Evolutionary conservation across 176 grass and related monocot genomes (phyloP), one percentile per base, ranked within the genome.

Genomic region (Luzula sylvatica): DNA sequence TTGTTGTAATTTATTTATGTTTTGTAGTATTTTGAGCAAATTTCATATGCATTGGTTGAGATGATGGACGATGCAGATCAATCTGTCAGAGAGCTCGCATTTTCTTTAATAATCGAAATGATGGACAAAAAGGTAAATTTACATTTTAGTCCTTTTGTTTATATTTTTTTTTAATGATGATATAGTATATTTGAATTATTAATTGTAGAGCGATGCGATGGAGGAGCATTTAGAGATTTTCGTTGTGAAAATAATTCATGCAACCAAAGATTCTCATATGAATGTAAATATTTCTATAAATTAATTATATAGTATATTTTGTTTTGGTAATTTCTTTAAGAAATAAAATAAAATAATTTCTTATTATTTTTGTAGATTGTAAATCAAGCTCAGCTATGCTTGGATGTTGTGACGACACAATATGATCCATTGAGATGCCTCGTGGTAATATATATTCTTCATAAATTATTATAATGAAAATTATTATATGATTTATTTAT

Each of bases 371-470:
- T 95, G 23, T 82, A 96, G 92, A 76, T 89, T 68, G 82, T 81
- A 57, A 82, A 82, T 68, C 67, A 89, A 72, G 92, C 92, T n/a
- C 78, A 89, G 46, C 75, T 70, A 23, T 96, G 81, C 56, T 79
- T 96, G 58, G 86, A 66, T 48, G 63, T 64, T 20, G 42, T 86
- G 43, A 58, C 82, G 64, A 55, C 80, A 64, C 71, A 86, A 38
- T 96, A 79, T 61, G 77, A 96, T 78, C 81, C 92, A 24, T 46
- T 86, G 64, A 65, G 71, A 82, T 89, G 85, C 55, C 71, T 89
- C 52, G 53, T 43, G 61, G 92, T 96, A 83, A 14, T 69, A 3
- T 44, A 48, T n/a, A n/a, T n/a, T n/a, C n/a, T 60, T 61, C 13
- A 22, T 39, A 50, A 42, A 8, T 60, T 49, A n/a, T 20, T 61